Percentiles rank a stretch among this genome's conserved stretches.
phyloP scores from a whole-genome alignment of 1,139 yeast genomes.

The Wickerhamomyces sp. region DNA sequence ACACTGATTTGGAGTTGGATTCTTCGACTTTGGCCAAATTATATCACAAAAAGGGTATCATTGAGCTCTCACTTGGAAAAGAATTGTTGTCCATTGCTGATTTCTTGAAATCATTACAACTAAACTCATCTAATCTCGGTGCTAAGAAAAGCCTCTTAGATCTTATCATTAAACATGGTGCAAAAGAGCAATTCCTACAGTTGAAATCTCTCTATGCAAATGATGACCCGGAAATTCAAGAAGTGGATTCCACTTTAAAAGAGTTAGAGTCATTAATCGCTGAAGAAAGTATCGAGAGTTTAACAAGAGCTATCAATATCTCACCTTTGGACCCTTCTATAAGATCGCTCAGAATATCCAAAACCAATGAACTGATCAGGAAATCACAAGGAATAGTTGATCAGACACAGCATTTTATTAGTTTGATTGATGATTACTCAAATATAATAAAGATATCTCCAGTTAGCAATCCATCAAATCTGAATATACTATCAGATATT shows the following conservation, averaged over 20 bases:
- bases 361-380: constrained; percentile 25
- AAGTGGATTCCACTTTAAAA: constrained; percentile 7
- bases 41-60: constrained; percentile 49
- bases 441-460: constrained; percentile 17
- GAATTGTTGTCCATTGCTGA: constrained; percentile 45
- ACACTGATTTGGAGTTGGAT: constrained; percentile 4
- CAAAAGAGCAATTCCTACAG: constrained; percentile 27
- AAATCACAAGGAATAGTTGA: constrained; percentile 1
- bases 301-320: constrained; percentile 20
- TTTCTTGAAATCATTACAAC: constrained; percentile 38
- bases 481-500: constrained; percentile 34
- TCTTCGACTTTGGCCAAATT: constrained; percentile 28
- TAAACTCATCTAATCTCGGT: constrained; percentile 34
- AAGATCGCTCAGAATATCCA: constrained; percentile 25
- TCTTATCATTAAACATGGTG: constrained; percentile 43
- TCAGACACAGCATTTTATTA: constrained; percentile 10
- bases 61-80: constrained; percentile 46
- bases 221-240: constrained; percentile 6
- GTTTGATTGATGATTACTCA: constrained; percentile 20
- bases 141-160: constrained; percentile 43
- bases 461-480: constrained; percentile 11
- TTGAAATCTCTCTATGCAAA: constrained; percentile 1
- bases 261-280: constrained; percentile 15
- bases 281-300: constrained; percentile 12
- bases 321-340: constrained; percentile 27